Base-by-base conservation (phyloP, 1,284 basidiomycete species). In the Phellopilus nigrolimitatus region DNA sequence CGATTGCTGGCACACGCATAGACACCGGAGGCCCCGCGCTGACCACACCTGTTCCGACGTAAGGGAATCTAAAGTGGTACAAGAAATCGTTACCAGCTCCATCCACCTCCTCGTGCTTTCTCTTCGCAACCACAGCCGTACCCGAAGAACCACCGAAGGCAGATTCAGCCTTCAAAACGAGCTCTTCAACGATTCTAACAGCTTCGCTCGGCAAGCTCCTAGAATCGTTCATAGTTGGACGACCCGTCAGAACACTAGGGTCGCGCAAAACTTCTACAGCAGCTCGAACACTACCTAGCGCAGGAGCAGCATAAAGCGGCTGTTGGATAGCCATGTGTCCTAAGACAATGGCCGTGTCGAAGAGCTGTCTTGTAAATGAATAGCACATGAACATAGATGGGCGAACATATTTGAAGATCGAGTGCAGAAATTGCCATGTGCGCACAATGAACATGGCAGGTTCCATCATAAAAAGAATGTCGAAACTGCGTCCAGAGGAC, bases 331-430 rank as follows among this genome's bases (percentile, higher is more conserved):
- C 75, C 9, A 76, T 73, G 59, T 82, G 77, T 3, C 79, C 79
- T 56, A 79, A 80, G 10, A 81, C 71, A 12, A 84, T 73, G 1
- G 79, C 73, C 0, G 84, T 78, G 55, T 83, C 80, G 59, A 84
- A 78, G 24, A 88, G 62, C 13, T 75, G 70, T 53, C 78, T 71
- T 3, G 75, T 73, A 47, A 83, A 75, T 3, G 80, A 73, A 61
- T 84, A 84, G 56, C 80, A 76, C 57, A 78, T 75, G 57, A 79
- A 78, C 45, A 79, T 60, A 1, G 75, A 69, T 4, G 71, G 70
- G 10, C 67, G 67, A 10, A 62, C 63, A 22, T 61, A 59, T 22
- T 61, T 59, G 10, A 57, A 47, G 2, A 52, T 47, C 1, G 31
- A 33, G 27, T 59, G 49, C 28, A 52, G 22, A 34, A 47, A 33